Evolutionary conservation across 805 yeast genomes (phyloP).

Genomic region (Saturnispora silvae): DNA sequence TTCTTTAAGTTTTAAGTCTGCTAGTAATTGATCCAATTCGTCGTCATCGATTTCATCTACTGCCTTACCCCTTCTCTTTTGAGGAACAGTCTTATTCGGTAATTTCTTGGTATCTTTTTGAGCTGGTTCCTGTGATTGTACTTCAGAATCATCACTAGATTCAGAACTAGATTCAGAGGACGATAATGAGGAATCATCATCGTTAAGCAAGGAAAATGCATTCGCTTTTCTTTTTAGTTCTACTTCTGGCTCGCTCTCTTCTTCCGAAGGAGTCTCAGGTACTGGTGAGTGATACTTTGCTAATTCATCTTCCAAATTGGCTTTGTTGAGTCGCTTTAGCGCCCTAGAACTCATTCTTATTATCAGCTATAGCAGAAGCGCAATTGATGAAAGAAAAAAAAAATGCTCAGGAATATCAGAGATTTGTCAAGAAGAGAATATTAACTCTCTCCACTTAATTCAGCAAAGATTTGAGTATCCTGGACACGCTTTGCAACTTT

Average conservation of each 20-base stretch:
- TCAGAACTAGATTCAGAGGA: constrained; percentile 1
- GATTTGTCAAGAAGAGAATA: too few relatives aligned
- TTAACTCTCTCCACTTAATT: too few relatives aligned
- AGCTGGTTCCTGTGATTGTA: too few relatives aligned
- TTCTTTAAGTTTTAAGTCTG: constrained; percentile 26
- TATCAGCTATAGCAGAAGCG: background rate
- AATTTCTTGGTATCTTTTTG: too few relatives aligned
- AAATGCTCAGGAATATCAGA: too few relatives aligned
- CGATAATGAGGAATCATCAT: constrained; percentile 7
- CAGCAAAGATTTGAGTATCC: too few relatives aligned
- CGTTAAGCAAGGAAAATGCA: constrained; percentile 36
- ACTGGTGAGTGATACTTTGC: constrained; percentile 14
- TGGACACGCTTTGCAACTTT: too few relatives aligned
- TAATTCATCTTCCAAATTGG: constrained; percentile 18
- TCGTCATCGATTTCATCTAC: constrained; percentile 24
- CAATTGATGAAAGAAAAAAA: background rate
- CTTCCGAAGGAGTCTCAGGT: constrained; percentile 11
- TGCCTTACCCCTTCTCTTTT: too few relatives aligned
- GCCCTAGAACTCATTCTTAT: constrained; percentile 40
- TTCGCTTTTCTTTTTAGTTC: constrained; percentile 16
- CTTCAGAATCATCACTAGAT: constrained; percentile 15
- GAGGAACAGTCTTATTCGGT: too few relatives aligned
- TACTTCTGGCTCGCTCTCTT: constrained; percentile 12
- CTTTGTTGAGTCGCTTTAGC: constrained; percentile 32
- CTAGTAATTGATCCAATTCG: constrained; percentile 46